Conservation (phyloP, 331 rosid genomes). For the Malus hybrid region DNA sequence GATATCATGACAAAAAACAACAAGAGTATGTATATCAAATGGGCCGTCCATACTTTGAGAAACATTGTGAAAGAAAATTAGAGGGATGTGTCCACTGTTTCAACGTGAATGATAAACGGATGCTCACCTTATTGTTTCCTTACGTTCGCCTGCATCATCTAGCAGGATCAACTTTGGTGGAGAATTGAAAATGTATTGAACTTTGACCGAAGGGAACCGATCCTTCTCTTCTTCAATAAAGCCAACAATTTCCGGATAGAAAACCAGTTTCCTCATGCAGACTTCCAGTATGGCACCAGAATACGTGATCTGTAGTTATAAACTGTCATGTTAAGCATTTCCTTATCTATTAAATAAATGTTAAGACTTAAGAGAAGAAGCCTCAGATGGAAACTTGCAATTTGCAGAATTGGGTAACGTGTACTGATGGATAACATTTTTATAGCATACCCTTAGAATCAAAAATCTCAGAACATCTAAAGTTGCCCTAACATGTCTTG, state of each 20-base stretch:
- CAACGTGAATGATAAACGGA: not conserved
- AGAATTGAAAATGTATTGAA: constrained; percentile 75
- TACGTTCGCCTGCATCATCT: constrained; percentile 62
- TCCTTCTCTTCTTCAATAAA: constrained; percentile 91
- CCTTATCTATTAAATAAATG: constrained; percentile 1
- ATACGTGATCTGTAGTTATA: constrained; percentile 56
- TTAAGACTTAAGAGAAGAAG: not conserved
- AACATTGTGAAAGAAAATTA: not conserved
- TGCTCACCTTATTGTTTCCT: constrained; percentile 80
- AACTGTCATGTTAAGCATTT: not conserved
- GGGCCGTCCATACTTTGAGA: not conserved
- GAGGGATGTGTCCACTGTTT: not conserved
- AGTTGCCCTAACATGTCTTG: not conserved
- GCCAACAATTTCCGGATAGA: constrained; percentile 90
- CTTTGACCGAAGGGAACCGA: constrained; percentile 58
- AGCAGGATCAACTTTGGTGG: constrained; percentile 87
- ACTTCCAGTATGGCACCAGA: constrained; percentile 82
- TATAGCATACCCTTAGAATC: not conserved
- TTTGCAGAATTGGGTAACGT: not conserved
- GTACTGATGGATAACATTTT: not conserved
- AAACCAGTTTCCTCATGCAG: constrained; percentile 92
- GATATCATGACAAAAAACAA: not conserved
- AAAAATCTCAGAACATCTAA: not conserved
- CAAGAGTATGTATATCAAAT: not conserved
- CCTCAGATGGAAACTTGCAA: not conserved